A percentile compares a stretch with the other conserved stretches of the same genome.
Evolutionary conservation across 495 filamentous ascomycete genomes (phyloP).

Genomic region (Patellaria atrata): DNA sequence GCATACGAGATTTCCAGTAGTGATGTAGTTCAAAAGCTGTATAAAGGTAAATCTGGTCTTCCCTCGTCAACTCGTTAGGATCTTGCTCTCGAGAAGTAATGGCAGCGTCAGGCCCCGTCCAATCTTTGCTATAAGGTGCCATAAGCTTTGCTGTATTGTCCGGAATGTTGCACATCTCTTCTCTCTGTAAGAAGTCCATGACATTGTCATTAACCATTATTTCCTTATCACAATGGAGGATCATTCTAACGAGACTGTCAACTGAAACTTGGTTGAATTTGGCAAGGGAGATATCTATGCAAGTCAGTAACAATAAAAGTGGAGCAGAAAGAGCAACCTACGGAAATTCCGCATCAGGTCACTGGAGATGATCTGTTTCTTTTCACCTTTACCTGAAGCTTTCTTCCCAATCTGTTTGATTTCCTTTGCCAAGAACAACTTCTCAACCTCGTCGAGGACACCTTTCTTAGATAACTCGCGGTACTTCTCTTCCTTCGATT

Average conservation of each 20-base stretch:
- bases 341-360: slow-evolving; percentile 83
- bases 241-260: slow-evolving; percentile 77
- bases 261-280: slow-evolving; percentile 72
- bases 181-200: slow-evolving; percentile 90
- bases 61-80: slow-evolving; percentile 73
- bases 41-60: slow-evolving; percentile 88
- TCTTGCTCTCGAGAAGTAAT: slow-evolving; percentile 74
- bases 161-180: slow-evolving; percentile 79
- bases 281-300: slow-evolving; percentile 82
- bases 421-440: slow-evolving; percentile 93
- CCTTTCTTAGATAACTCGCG: slow-evolving; percentile 81
- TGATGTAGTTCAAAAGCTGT: slow-evolving; percentile 93
- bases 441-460: slow-evolving; percentile 93
- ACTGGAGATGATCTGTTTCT: slow-evolving; percentile 91
- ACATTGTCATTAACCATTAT: slow-evolving; percentile 87
- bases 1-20: slow-evolving; percentile 96
- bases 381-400: slow-evolving; percentile 65
- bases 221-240: slow-evolving; percentile 87
- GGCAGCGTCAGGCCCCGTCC: slow-evolving; percentile 78
- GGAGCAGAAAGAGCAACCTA: too few relatives aligned
- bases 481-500: slow-evolving; percentile 89
- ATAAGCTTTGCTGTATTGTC: slow-evolving; percentile 84
- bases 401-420: slow-evolving; percentile 70
- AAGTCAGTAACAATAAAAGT: too few relatives aligned
- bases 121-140: slow-evolving; percentile 91